A percentile compares a stretch with the other conserved stretches of the same genome.
These are phyloP conservation scores for Mucor velutinosus DNA, from an alignment of 371 early-diverging fungal genomes.

Conservation along the genomic window DNA sequence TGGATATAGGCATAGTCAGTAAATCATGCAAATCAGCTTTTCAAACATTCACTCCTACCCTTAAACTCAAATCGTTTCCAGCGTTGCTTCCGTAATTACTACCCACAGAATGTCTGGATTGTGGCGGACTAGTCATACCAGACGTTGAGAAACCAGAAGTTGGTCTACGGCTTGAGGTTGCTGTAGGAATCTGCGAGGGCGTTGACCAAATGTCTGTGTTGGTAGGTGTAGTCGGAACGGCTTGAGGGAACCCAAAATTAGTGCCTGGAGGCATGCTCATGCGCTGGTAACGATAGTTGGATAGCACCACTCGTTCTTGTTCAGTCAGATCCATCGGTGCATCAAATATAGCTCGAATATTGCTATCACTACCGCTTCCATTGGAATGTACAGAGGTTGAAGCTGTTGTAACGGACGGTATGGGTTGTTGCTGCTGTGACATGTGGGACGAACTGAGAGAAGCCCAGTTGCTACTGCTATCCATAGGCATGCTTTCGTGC, in stretches of 20 bases:
- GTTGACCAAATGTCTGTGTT: slow-evolving; percentile 24
- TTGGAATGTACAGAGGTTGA: slow-evolving; percentile 25
- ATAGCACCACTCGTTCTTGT: slow-evolving; percentile 16
- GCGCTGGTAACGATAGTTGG: slow-evolving; percentile 21
- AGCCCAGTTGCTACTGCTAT: slow-evolving; percentile 6
- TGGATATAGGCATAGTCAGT: background rate
- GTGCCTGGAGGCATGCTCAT: slow-evolving; percentile 22
- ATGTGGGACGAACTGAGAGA: background rate
- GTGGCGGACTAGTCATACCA: slow-evolving; percentile 13
- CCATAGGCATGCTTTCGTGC: slow-evolving; percentile 4
- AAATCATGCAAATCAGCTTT: background rate
- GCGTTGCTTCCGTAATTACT: background rate
- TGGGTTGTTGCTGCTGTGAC: slow-evolving; percentile 16
- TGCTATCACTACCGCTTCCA: slow-evolving; percentile 22
- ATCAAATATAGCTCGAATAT: slow-evolving; percentile 49
- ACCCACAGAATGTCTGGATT: background rate
- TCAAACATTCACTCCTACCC: background rate
- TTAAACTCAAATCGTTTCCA: background rate
- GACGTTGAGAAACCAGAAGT: slow-evolving; percentile 3
- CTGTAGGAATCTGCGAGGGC: slow-evolving; percentile 11
- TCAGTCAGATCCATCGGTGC: slow-evolving; percentile 22
- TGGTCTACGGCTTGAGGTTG: slow-evolving; percentile 9
- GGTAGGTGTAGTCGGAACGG: slow-evolving; percentile 10
- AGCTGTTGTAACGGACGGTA: slow-evolving; percentile 10
- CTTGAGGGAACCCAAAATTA: slow-evolving; percentile 22